Evolutionary conservation across 129 eudicot species (phyloP), one percentile per base, ranked within the genome.

Genomic region (Sambucus nigra): DNA sequence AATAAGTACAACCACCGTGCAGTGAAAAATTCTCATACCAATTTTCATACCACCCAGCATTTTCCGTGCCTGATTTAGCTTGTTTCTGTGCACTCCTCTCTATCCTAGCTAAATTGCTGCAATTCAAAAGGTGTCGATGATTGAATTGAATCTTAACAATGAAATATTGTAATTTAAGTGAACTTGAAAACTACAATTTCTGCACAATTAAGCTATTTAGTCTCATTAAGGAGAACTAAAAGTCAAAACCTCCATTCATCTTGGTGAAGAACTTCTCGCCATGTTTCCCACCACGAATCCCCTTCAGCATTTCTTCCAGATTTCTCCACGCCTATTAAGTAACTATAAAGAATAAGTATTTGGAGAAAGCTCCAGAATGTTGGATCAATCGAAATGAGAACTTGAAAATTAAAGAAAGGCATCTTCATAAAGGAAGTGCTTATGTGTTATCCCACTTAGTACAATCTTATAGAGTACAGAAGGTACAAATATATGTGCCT

Each of bases 201-300:
- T 29, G n/a, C 35, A 29, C 35, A 29, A 31, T 9, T 50, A 23
- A 21, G 35, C 39, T 24, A 31, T 29, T 41, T 11, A 63, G 12
- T 20, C 1, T 45, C 13, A 1, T n/a, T 55, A 22, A 5, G 6
- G 27, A 5, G 33, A 19, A 13, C 3, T 26, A 24, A 53, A 42
- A 58, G 39, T 28, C 40, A 17, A 35, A 35, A 84, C 97, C 97
- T 88, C 97, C 97, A 88, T 64, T 88, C 97, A 63, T 88, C 97
- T 67, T 88, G 97, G 73, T 88, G 80, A 41, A 83, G 91, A 76
- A 83, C 94, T 88, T 88, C 97, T 75, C 88, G 80, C 97, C 97
- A 88, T 66, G 97, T 88, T 73, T 88, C 97, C 97, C 97, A 88
- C 97, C 97, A 88, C 32, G 91, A 74, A 70, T 83, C 97, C 64